These are phyloP conservation scores for Diplodia sapinea DNA, from an alignment of 2,329 filamentous ascomycete species.

Conservation along the genomic window DNA sequence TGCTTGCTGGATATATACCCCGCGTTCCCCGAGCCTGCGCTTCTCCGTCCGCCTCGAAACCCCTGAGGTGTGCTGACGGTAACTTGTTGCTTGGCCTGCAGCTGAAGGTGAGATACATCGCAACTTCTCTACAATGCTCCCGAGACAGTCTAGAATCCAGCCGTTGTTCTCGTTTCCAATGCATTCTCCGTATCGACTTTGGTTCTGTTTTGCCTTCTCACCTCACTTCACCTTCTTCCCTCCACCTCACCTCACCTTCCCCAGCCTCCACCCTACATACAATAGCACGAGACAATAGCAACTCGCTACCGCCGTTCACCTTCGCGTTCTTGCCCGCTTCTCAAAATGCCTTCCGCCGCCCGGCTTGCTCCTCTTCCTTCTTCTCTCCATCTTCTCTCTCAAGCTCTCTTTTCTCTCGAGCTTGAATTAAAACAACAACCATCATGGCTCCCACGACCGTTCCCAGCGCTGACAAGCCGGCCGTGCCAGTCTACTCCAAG, in stretches of 20 bases:
- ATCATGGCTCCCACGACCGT: conserved; percentile 6
- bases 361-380: background rate
- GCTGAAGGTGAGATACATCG: conserved; percentile 5
- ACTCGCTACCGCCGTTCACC: background rate
- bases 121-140: background rate
- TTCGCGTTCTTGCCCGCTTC: background rate
- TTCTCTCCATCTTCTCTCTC: conserved; percentile 5
- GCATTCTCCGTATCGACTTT: background rate
- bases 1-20: conserved; percentile 20
- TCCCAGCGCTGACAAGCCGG: background rate
- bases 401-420: background rate
- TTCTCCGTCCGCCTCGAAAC: conserved; percentile 10
- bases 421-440: background rate
- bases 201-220: background rate
- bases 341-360: background rate
- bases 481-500: background rate
- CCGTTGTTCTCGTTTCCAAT: background rate
- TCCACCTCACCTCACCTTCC: background rate
- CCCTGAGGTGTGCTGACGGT: conserved; percentile 14
- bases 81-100: background rate
- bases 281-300: background rate
- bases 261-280: background rate
- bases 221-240: background rate
- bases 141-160: background rate
- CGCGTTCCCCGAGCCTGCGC: conserved; percentile 8